Percentiles rank a stretch among this genome's conserved stretches.
These are phyloP conservation scores for Lasiosphaeria hispida DNA, from an alignment of 495 filamentous ascomycete genomes.

Conservation along the genomic window DNA sequence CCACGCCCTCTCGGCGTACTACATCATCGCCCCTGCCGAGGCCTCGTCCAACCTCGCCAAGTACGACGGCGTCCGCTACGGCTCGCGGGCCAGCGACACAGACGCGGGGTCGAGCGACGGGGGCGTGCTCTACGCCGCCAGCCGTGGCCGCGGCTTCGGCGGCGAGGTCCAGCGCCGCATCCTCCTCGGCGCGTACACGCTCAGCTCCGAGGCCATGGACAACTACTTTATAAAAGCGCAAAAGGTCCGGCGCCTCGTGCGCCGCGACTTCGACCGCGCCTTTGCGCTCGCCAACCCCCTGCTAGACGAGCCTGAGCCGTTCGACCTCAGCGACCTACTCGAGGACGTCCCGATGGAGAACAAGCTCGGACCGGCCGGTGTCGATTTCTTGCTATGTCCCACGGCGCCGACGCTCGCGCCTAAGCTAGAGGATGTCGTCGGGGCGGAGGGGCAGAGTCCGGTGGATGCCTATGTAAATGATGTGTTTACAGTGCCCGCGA, in stretches of 20 bases:
- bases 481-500: conserved; percentile 93
- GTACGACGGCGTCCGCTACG: conserved; percentile 94
- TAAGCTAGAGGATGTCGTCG: conserved; percentile 50
- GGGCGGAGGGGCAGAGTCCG: conserved; percentile 26
- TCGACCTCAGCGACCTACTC: conserved; percentile 47
- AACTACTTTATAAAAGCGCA: conserved; percentile 98
- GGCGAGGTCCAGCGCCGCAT: conserved; percentile 83
- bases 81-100: conserved; percentile 43
- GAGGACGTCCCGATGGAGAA: conserved; percentile 40
- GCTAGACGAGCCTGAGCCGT: conserved; percentile 30
- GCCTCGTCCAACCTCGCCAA: conserved; percentile 96
- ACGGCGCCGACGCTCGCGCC: conserved; percentile 81
- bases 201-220: conserved; percentile 87
- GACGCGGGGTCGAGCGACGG: conserved; percentile 33
- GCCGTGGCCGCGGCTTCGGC: conserved; percentile 72
- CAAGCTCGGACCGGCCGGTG: conserved; percentile 50
- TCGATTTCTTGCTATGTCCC: conserved; percentile 87
- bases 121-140: conserved; percentile 68
- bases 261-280: conserved; percentile 76
- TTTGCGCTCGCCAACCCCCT: conserved; percentile 71
- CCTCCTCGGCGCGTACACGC: conserved; percentile 81
- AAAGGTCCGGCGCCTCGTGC: conserved; percentile 77
- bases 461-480: conserved; percentile 76
- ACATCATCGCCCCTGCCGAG: conserved; percentile 91
- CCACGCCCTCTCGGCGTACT: conserved; percentile 87